Evolutionary conservation across 148 eudicot species (phyloP), one percentile per base, ranked within the genome.

Genomic region (Vaccinium vitisidaea): DNA sequence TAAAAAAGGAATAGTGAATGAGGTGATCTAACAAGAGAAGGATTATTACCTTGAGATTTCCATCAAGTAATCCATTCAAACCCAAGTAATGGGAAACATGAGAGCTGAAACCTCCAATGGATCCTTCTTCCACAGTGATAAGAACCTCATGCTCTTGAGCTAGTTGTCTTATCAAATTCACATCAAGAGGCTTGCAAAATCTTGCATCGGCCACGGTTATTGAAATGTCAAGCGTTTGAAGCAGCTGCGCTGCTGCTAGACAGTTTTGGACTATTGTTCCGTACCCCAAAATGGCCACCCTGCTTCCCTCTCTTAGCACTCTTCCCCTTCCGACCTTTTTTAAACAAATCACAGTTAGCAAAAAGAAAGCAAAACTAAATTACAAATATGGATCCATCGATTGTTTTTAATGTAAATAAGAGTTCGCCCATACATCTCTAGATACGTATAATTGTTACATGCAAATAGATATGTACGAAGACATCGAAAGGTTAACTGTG

Each of bases 121-220:
- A 89, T 48, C 89, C 91, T 86, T 89, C 91, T 84, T 89, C 91
- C 30, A 86, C 87, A 3, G 91, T 87, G 87, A 89, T 82, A 0
- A 89, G 85, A 39, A 89, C 82, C 75, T 89, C 91, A 48, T 89
- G 89, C 27, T 86, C 82, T 36, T 78, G 59, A 16, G 77, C 91
- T 50, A 89, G 56, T n/a, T 70, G 61, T 53, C 85, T 82, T 8
- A 89, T 86, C 79, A 89, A 30, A 63, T 74, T 84, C n/a, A 85
- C 87, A 84, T 87, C 91, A 27, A 89, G 85, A 25, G 91, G 91
- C 80, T 89, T 89, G 87, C 91, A 89, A 63, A 89, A 89, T 39
- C 89, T 76, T 13, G 91, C 91, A 87, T 89, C 91, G 0, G 87
- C 91, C 70, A 89, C 88, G 1, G 88, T 89, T 8, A 78, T 15